Evolutionary conservation across 345 rosid genomes (phyloP), one percentile per base, ranked within the genome.

Genomic region (Populus davidiana): DNA sequence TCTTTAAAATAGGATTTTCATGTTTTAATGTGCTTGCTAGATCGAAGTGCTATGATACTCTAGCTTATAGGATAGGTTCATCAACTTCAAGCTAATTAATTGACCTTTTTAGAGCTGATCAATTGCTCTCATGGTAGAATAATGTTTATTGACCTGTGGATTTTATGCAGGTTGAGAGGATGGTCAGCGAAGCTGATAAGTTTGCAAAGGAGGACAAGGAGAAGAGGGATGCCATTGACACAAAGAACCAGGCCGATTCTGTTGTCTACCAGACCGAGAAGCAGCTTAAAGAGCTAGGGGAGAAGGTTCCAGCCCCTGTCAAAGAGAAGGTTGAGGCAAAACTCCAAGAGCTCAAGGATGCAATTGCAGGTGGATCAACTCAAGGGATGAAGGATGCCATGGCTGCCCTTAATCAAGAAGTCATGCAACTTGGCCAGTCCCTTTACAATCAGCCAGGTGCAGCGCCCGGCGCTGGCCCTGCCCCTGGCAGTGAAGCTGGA

Each of bases 221-320:
- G 85, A 95, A 88, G 89, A 89, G 99, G 83, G 99, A 95, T 8
- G 91, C 98, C 3, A 93, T 95, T 18, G 99, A 95, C 90, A 95
- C 99, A 31, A 95, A 95, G 90, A 93, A 95, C 85, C 99, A 95
- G 69, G 98, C 99, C 1, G 99, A 93, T 75, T 95, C 99, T 0
- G 89, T 92, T 0, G 92, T 93, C 29, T 95, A 95, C 86, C 97
- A 93, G 74, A 95, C 98, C 11, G 98, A 95, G 89, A 95, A 95
- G 85, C 99, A 95, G 82, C 87, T 93, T 61, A 93, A 92, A 84
- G 98, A 95, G 81, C 88, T 92, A 1, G 97, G 99, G 50, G 98
- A 93, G 75, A 93, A 93, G 83, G 91, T 93, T 25, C 99, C 99
- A 21, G 92, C 84, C 16, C 86, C 90, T 6, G 97, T 95, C 29